These are phyloP conservation scores for Malus fusca DNA, from an alignment of 306 rosid species.

Conservation along the genomic window DNA sequence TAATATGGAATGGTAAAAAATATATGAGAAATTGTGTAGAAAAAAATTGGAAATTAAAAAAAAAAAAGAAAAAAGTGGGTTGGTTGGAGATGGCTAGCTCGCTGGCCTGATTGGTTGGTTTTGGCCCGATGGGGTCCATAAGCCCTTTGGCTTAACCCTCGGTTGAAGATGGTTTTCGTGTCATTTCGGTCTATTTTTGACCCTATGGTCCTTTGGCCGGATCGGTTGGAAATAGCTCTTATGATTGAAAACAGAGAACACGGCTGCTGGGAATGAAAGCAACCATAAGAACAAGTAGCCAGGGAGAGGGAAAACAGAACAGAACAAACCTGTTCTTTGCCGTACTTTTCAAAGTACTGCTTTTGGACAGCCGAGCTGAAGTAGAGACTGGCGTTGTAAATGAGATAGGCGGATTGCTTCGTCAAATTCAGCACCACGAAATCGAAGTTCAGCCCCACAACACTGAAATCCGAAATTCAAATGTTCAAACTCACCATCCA, in stretches of 20 bases:
- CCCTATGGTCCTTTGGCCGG: accelerated
- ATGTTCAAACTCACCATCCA: not conserved
- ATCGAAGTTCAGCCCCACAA: conserved; percentile 78
- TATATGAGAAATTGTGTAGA: too few species aligned
- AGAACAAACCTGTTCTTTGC: conserved; percentile 45
- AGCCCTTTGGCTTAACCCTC: accelerated
- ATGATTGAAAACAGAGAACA: not conserved
- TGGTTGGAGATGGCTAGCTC: too few species aligned
- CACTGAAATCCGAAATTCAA: conserved; percentile 30
- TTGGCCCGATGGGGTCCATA: too few species aligned
- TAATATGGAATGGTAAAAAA: too few species aligned
- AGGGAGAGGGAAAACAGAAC: not conserved
- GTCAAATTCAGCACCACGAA: conserved; percentile 72
- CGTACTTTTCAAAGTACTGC: conserved; percentile 57
- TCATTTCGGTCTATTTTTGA: accelerated
- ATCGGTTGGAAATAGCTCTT: too few species aligned
- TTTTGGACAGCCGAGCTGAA: conserved; percentile 61
- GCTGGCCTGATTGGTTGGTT: too few species aligned
- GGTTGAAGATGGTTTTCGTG: too few species aligned
- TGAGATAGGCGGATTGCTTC: conserved; percentile 60
- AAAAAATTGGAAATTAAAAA: too few species aligned
- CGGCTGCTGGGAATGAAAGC: not conserved
- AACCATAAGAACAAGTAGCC: not conserved
- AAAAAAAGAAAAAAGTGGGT: too few species aligned
- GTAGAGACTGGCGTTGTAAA: conserved; percentile 66